phyloP scores from a whole-genome alignment of 2,329 filamentous ascomycete species.

The Fusarium proliferatum region DNA sequence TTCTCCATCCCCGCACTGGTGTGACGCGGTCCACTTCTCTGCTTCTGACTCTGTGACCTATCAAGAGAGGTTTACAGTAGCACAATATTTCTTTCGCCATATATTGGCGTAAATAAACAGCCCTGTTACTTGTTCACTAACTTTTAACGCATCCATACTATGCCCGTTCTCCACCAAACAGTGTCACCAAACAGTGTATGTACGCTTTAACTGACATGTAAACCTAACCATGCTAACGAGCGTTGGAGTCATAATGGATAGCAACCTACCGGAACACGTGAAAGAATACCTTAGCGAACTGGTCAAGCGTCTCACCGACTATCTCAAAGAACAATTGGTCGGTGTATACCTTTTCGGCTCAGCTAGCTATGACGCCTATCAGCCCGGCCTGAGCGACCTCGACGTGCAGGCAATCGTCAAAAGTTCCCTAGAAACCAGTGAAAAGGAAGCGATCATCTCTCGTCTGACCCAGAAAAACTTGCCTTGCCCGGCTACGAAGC shows the following conservation, averaged over 20 bases:
- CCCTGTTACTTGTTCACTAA: fast-evolving
- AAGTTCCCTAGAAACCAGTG: neutral
- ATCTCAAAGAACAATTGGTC: neutral
- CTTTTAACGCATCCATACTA: too few relatives aligned
- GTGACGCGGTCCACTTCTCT: too few relatives aligned
- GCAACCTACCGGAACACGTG: neutral
- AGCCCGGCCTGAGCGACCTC: constrained; percentile 11
- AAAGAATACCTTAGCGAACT: neutral
- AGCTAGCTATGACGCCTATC: constrained; percentile 13
- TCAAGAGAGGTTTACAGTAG: neutral
- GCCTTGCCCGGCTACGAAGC: constrained; percentile 9
- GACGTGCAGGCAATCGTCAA: constrained; percentile 12
- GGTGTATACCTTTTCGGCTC: constrained; percentile 26
- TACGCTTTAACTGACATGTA: neutral
- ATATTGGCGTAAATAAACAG: fast-evolving
- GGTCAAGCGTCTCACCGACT: neutral
- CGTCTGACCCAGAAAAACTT: neutral
- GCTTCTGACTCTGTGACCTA: fast-evolving
- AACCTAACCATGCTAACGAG: fast-evolving
- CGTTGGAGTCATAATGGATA: neutral
- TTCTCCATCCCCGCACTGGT: neutral
- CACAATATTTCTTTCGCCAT: neutral
- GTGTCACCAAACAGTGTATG: neutral
- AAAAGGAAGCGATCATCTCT: neutral
- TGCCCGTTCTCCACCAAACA: too few relatives aligned